These are phyloP conservation scores for Platanthera guangdongensis DNA, from an alignment of 106 monocot genomes.

Conservation along the genomic window DNA sequence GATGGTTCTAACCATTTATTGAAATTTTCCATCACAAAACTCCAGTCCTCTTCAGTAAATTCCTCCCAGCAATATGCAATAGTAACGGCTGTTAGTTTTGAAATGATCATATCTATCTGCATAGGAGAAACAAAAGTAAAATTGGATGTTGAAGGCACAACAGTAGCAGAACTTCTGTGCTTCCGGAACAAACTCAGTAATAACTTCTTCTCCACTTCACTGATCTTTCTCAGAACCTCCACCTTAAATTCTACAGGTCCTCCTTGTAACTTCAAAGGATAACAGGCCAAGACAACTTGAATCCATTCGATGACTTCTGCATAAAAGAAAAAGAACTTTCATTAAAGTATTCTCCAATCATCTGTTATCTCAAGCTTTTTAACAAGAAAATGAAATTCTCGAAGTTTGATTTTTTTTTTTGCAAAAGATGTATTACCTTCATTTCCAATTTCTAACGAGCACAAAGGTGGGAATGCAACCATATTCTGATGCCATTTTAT, in stretches of 20 bases:
- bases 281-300: slow-evolving; percentile 75
- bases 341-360: background rate
- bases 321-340: background rate
- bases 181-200: slow-evolving; percentile 66
- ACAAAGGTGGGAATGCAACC: slow-evolving; percentile 44
- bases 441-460: slow-evolving; percentile 9
- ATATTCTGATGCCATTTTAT: slow-evolving; percentile 58
- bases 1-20: slow-evolving; percentile 49
- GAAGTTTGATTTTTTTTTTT: background rate
- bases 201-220: slow-evolving; percentile 31
- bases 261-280: slow-evolving; percentile 43
- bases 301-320: slow-evolving; percentile 82
- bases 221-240: slow-evolving; percentile 26
- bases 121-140: slow-evolving; percentile 10
- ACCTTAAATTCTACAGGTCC: slow-evolving; percentile 28
- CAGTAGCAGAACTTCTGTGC: slow-evolving; percentile 22
- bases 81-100: slow-evolving; percentile 61
- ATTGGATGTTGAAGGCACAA: slow-evolving; percentile 5
- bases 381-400: background rate
- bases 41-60: slow-evolving; percentile 79
- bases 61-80: slow-evolving; percentile 86
- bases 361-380: background rate
- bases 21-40: slow-evolving; percentile 46
- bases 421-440: slow-evolving; percentile 33
- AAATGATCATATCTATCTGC: slow-evolving; percentile 30